These are phyloP conservation scores for Microsporum audouinii DNA, from an alignment of 2,329 filamentous ascomycete species.

Conservation along the genomic window DNA sequence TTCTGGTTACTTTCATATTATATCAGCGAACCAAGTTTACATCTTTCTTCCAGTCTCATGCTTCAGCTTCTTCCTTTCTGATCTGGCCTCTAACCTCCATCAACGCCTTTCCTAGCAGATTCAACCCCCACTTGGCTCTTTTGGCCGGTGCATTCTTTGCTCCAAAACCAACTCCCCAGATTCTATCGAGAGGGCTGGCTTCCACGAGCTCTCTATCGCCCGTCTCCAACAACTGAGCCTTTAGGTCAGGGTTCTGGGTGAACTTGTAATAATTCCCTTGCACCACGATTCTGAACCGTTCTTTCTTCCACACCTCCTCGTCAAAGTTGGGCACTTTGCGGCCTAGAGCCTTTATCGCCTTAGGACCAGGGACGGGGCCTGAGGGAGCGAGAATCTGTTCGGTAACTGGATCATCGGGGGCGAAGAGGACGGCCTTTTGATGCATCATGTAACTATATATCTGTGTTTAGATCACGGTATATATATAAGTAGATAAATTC, in stretches of 20 bases:
- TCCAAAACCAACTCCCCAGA: slow-evolving; percentile 28
- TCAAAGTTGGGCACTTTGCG: slow-evolving; percentile 25
- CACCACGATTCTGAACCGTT: slow-evolving; percentile 22
- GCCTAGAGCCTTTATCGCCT: slow-evolving; percentile 19
- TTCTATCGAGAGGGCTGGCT: slow-evolving; percentile 26
- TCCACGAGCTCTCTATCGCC: slow-evolving; percentile 24
- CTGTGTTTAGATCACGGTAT: not conserved
- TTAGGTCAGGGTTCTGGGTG: slow-evolving; percentile 21
- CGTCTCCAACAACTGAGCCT: slow-evolving; percentile 21
- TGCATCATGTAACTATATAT: slow-evolving; percentile 24
- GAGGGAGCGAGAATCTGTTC: slow-evolving; percentile 18
- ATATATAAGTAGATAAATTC: slow-evolving; percentile 10
- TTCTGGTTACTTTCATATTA: too few relatives aligned
- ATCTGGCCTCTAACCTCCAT: slow-evolving; percentile 25
- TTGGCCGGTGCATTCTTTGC: slow-evolving; percentile 21
- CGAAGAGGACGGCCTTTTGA: slow-evolving; percentile 26
- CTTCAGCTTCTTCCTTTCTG: slow-evolving; percentile 10
- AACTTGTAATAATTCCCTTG: slow-evolving; percentile 26
- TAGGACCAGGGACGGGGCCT: slow-evolving; percentile 18
- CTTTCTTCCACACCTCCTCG: slow-evolving; percentile 20
- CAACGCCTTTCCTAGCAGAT: slow-evolving; percentile 24
- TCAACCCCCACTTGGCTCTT: slow-evolving; percentile 24
- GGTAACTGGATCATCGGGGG: slow-evolving; percentile 19
- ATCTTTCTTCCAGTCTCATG: not conserved
- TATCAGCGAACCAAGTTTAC: not conserved